These are phyloP conservation scores for Prototheca wickerhamii DNA, from an alignment of 163 green algal genomes.

Conservation along the genomic window DNA sequence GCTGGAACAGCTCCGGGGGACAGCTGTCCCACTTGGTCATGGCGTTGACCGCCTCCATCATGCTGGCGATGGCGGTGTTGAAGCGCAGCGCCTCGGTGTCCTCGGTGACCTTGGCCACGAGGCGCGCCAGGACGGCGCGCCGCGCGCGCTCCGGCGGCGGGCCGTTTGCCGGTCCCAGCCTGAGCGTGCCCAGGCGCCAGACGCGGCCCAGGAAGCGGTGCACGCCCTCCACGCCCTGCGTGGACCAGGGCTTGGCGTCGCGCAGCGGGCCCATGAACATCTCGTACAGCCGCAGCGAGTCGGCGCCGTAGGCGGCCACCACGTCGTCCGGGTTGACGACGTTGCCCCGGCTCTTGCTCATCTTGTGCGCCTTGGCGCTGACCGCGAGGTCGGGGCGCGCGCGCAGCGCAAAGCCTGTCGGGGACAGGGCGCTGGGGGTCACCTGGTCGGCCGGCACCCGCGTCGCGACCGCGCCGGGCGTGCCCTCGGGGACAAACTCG, in stretches of 20 bases:
- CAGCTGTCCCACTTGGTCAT: conserved; percentile 58
- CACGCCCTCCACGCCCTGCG: conserved; percentile 90
- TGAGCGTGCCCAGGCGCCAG: conserved; percentile 62
- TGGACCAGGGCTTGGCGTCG: conserved; percentile 95
- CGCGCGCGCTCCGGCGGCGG: conserved; percentile 30
- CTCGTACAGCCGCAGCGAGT: conserved; percentile 95
- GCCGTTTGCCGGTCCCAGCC: not conserved
- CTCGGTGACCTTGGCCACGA: conserved; percentile 88
- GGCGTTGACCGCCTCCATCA: conserved; percentile 99
- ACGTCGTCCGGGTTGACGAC: conserved; percentile 98
- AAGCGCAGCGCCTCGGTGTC: conserved; percentile 95
- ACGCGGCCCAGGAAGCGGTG: conserved; percentile 87
- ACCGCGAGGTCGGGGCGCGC: conserved; percentile 18
- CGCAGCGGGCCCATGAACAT: conserved; percentile 98
- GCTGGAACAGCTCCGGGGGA: conserved; percentile 39
- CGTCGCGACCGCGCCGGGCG: conserved; percentile 1
- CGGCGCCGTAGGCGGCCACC: conserved; percentile 81
- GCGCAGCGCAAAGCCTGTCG: conserved; percentile 5
- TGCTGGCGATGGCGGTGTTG: conserved; percentile 94
- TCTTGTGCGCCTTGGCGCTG: conserved; percentile 83
- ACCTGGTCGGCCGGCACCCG: conserved; percentile 42
- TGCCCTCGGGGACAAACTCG: conserved; percentile 12
- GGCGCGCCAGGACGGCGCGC: conserved; percentile 67
- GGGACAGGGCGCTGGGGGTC: conserved; percentile 39
- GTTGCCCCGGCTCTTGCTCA: conserved; percentile 94